Evolutionary conservation across 2,329 filamentous ascomycete genomes (phyloP), one percentile per base, ranked within the genome.

Genomic region (Scytalidium lignicola): DNA sequence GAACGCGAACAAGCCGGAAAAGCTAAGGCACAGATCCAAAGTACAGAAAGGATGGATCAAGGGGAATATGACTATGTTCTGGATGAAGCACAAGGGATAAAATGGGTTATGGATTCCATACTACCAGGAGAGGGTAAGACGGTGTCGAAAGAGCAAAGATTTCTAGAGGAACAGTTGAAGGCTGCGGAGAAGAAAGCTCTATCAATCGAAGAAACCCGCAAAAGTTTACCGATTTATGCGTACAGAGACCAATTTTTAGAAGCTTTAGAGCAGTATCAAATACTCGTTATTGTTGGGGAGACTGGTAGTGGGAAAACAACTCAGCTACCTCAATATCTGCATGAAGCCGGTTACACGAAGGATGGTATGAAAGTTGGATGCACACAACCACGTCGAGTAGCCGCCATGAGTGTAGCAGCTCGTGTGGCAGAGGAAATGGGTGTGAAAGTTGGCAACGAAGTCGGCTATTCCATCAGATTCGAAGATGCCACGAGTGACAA

Each of bases 241-340:
- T 97, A 92, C 60, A 80, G 90, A 20, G 86, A 96, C 39, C 77
- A 92, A 55, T 87, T 99, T 48, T 75, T 99, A 19, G 80, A 84
- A n/a, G 93, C 93, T 0, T 74, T 97, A n/a, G 80, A 83, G 28
- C 75, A 95, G 46, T 85, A 91, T 57, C 93, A 96, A 62, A 82
- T 95, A 13, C 70, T 99, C 10, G 90, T 99, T 51, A 85, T 99
- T 47, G 90, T 96, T 2, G 93, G 90, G 63, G 91, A 97, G 67
- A 99, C 93, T 0, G 93, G 93, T 47, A 90, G 85, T 58, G 93
- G 93, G 59, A 99, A 99, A 70, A 96, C 92, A 0, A 99, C 93
- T 0, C 93, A 99, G 65, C 72, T 97, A 15, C 90, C 92, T 0
- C 93, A 97, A 62, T 99, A 95, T 64, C 77, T 97, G 0, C 86